phyloP scores from a whole-genome alignment of 2,329 filamentous ascomycete species.

The Phialophora tarda region DNA sequence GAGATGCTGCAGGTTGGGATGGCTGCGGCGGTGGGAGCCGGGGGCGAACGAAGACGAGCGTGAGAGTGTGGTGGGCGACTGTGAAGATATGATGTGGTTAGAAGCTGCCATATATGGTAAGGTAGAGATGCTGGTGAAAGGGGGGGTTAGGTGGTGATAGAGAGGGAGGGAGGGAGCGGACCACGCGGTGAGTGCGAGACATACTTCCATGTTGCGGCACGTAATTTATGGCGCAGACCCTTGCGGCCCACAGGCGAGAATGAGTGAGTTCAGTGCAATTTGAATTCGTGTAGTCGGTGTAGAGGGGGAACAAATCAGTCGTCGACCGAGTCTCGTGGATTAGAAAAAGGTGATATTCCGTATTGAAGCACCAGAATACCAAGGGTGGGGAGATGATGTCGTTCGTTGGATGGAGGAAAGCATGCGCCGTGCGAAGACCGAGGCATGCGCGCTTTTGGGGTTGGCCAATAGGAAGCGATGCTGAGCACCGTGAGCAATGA shows the following conservation, averaged over 20 bases:
- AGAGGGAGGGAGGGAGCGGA: neutral
- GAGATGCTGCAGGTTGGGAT: constrained; percentile 63
- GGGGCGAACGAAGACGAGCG: constrained; percentile 39
- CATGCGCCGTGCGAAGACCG: constrained; percentile 7
- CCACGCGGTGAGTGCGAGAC: neutral
- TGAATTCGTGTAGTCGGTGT: neutral
- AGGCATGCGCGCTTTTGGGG: constrained; percentile 13
- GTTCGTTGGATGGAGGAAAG: neutral
- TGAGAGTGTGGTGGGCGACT: constrained; percentile 32
- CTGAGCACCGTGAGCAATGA: neutral
- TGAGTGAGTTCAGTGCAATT: neutral
- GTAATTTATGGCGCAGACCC: too few species aligned
- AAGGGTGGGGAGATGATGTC: constrained; percentile 7
- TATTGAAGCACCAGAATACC: neutral
- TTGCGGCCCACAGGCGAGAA: neutral
- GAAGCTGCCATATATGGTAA: neutral
- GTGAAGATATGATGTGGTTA: constrained; percentile 1
- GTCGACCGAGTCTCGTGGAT: neutral
- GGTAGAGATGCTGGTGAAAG: neutral
- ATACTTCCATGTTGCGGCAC: neutral
- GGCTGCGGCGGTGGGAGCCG: constrained; percentile 56
- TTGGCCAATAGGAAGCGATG: constrained; percentile 6
- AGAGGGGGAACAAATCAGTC: neutral
- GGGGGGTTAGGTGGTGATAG: neutral
- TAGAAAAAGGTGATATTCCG: neutral